Percentiles rank a stretch among this genome's conserved stretches.
These are phyloP conservation scores for Trichosporon asahii DNA, from an alignment of 1,284 basidiomycete genomes.

Conservation along the genomic window DNA sequence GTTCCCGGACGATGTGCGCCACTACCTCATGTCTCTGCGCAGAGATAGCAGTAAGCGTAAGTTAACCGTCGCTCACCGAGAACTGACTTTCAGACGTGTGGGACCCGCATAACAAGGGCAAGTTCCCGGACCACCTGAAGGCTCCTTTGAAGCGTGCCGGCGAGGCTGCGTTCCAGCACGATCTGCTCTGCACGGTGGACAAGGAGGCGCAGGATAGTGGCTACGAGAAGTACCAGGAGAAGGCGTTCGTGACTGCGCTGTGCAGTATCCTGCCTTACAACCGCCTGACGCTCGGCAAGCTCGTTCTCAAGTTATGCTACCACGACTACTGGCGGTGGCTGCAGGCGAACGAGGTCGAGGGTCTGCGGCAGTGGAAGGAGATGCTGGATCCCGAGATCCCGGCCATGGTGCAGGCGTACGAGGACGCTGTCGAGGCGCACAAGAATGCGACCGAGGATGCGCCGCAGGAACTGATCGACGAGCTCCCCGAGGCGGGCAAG, in stretches of 20 bases:
- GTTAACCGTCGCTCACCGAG: background rate
- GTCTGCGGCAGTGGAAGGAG: slow-evolving; percentile 28
- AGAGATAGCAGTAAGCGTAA: slow-evolving; percentile 30
- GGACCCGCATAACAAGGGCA: slow-evolving; percentile 61
- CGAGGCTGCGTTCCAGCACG: slow-evolving; percentile 71
- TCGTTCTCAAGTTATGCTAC: slow-evolving; percentile 37
- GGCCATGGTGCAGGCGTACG: slow-evolving; percentile 17
- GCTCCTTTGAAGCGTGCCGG: slow-evolving; percentile 69
- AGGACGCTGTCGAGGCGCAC: slow-evolving; percentile 7
- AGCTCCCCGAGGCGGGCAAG: slow-evolving; percentile 4
- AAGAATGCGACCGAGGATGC: slow-evolving; percentile 14
- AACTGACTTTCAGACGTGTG: slow-evolving; percentile 29
- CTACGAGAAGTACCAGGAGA: slow-evolving; percentile 25
- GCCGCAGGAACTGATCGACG: slow-evolving; percentile 16
- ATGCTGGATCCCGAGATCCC: slow-evolving; percentile 25
- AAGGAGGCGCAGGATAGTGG: slow-evolving; percentile 24
- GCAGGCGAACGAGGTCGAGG: slow-evolving; percentile 31
- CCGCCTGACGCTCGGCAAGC: slow-evolving; percentile 48
- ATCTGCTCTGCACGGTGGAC: slow-evolving; percentile 31
- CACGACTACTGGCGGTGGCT: slow-evolving; percentile 35
- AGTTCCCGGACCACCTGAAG: slow-evolving; percentile 80
- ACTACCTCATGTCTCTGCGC: slow-evolving; percentile 27
- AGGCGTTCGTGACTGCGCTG: slow-evolving; percentile 36
- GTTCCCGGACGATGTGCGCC: slow-evolving; percentile 33
- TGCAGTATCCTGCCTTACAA: slow-evolving; percentile 47